Evolutionary conservation across 2,329 filamentous ascomycete genomes (phyloP), one percentile per base, ranked within the genome.

Genomic region (Phialophora expanda): DNA sequence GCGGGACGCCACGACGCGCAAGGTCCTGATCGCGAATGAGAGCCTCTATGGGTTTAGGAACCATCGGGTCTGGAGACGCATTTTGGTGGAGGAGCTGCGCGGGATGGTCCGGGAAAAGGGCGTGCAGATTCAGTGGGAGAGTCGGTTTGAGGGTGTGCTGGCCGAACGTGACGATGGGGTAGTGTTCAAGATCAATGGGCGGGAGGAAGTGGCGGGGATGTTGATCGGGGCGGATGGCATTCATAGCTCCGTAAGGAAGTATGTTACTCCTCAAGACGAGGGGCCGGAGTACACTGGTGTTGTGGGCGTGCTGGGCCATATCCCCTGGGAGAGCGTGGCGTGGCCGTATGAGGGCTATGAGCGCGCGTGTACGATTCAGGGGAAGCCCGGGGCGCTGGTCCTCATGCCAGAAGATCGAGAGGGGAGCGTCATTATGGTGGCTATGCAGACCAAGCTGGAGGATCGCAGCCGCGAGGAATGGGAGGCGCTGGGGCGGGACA

Each of bases 201-300:
- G 76, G 0, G 76, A 72, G 0, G 76, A 71, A 0, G 73, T 70
- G 0, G 82, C 83, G 0, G 68, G 74, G 1, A 71, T 86, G 12
- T 78, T 88, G 0, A 76, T 87, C n/a, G 86, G 85, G 0, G 83
- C 85, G 0, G 86, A 88, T 64, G 86, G 86, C 1, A 87, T 88
- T 56, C 83, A 88, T 71, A 87, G 85, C 0, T 78, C 75, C 0
- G 83, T 87, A 0, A 79, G 85, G 4, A 77, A 75, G 3, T 81
- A 86, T 51, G 75, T 88, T 0, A 78, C 82, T 53, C 82, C 84
- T 0, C 32, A 55, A 4, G 78, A 81, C 0, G 70, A 84, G 0
- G 72, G 79, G 34, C 82, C 86, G 1, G 77, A 75, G 1, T 88
- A 85, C 70, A 83, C 81, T 0, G 83, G 82, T 30, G 79, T 83